phyloP scores from a whole-genome alignment of 2,329 filamentous ascomycete genomes.

The Alternaria metachromatica region DNA sequence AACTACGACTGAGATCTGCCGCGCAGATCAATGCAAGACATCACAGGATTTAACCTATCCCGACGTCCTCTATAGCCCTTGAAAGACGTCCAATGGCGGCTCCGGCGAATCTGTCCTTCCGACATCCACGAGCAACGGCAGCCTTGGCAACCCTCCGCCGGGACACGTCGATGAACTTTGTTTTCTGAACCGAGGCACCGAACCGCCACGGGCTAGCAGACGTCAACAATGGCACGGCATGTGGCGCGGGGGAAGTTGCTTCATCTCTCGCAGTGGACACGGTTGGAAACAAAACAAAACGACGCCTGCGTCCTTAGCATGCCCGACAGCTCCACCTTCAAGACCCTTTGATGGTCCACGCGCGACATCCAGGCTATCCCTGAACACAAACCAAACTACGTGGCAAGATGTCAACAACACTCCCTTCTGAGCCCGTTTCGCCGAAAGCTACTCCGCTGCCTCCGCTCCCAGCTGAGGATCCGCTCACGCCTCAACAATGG shows the following conservation, averaged over 20 bases:
- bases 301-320: slow-evolving; percentile 6
- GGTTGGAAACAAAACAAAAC: neutral
- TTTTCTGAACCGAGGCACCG: slow-evolving; percentile 11
- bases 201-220: neutral
- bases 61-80: neutral
- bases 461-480: slow-evolving; percentile 54
- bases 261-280: neutral
- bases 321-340: neutral
- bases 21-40: slow-evolving; percentile 2
- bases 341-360: slow-evolving; percentile 8
- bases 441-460: slow-evolving; percentile 54
- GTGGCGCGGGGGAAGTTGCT: slow-evolving; percentile 1
- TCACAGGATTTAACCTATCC: neutral
- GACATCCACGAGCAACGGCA: neutral
- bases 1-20: neutral
- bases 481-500: slow-evolving; percentile 65
- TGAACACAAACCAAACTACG: slow-evolving; percentile 1
- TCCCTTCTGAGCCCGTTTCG: slow-evolving; percentile 33
- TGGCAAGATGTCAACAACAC: slow-evolving; percentile 34
- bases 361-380: slow-evolving; percentile 8
- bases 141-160: neutral
- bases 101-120: slow-evolving; percentile 1
- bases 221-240: slow-evolving; percentile 4
- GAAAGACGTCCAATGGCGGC: neutral
- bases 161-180: neutral